Evolutionary conservation across 345 rosid species (phyloP).

Genomic region (sweet orange (Citrus sinensis)): DVS_A1.0 CM039168.1:6141001-6141500

Average conservation of each 20-base stretch:
- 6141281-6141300: neutral
- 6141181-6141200: neutral
- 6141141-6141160: neutral
- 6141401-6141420: constrained; percentile 30
- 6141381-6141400: neutral
- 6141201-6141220: neutral
- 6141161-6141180: neutral
- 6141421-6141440: constrained; percentile 12
- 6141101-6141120: neutral
- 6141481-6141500: constrained; percentile 27
- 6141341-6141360: no score
- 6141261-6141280: no score
- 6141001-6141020: neutral
- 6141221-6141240: neutral
- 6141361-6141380: no score
- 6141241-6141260: neutral
- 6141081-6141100: neutral
- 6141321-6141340: no score
- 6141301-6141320: neutral
- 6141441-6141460: constrained; percentile 16
- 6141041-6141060: neutral
- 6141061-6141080: neutral
- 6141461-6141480: constrained; percentile 23
- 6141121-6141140: neutral
- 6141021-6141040: neutral